Evolutionary conservation across 2,329 filamentous ascomycete species (phyloP), one percentile per base, ranked within the genome.

Genomic region (Anthostomella pinea): DNA sequence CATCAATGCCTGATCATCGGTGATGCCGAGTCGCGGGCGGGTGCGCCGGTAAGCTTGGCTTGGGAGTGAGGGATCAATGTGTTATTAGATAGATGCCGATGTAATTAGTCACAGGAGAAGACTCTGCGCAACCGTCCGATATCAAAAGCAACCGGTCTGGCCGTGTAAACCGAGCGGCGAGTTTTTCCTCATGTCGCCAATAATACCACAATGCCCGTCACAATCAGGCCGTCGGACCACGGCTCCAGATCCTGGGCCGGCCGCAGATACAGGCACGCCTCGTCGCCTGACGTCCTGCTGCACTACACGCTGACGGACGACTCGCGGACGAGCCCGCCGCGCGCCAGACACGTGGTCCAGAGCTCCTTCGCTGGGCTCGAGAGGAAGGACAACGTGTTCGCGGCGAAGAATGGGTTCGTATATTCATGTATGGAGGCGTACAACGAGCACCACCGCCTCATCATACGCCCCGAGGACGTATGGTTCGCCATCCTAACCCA

Each of bases 401-500:
- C 60, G 3, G 57, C 48, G 26, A 51, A 49, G 34, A 49, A 51
- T 28, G 48, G 48, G 14, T 45, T 69, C 37, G 59, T 68, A 18
- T 47, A 62, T 34, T 49, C 57, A 19, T 56, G 54, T 32, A 50
- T 64, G 14, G 35, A 56, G 6, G 64, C 65, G 9, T 70, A 69
- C 43, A 61, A 58, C 41, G 28, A 56, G 5, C 64, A 70, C 40
- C 63, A 68, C 35, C 60, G 68, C 38, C 58, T 75, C 3, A 51
- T 49, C 3, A 48, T 74, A 29, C 65, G 70, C 3, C 70, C 70
- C 2, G 70, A 75, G 30, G 70, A 74, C 45, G 52, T 74, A 18
- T 75, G 70, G 70, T 57, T 70, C 34, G 58, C 68, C 18, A 70
- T 73, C 41, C 46, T 74, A 8, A 56, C 60, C 2, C 70, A 74